Percentiles rank a stretch among this genome's conserved stretches.
These are phyloP conservation scores for Eucalyptus albens DNA, from an alignment of 345 rosid genomes.

Conservation along the genomic window DNA sequence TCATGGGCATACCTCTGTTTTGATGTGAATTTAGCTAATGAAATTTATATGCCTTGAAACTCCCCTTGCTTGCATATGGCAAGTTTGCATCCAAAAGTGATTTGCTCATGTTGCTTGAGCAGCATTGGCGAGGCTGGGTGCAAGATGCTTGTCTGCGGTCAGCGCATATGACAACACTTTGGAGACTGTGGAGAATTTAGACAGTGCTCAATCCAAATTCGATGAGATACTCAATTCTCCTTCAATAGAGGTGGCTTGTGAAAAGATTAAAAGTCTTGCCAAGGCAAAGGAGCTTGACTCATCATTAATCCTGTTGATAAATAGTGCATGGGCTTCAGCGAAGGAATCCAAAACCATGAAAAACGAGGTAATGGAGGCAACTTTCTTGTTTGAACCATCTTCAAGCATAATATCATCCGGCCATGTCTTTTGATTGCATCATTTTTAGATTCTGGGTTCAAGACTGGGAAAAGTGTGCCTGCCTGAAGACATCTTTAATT, in stretches of 20 bases:
- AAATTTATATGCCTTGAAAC: not conserved
- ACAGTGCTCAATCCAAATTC: constrained; percentile 78
- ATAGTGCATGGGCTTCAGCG: constrained; percentile 84
- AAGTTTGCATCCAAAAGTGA: not conserved
- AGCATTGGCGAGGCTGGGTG: constrained; percentile 70
- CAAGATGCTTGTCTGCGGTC: constrained; percentile 84
- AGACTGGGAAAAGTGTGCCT: not conserved
- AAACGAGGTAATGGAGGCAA: constrained; percentile 37
- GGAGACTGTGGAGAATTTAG: constrained; percentile 60
- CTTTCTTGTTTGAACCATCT: not conserved
- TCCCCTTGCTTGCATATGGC: not conserved
- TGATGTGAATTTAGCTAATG: not conserved
- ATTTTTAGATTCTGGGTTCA: not conserved
- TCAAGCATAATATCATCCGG: not conserved
- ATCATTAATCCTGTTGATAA: constrained; percentile 70
- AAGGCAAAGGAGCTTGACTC: constrained; percentile 89
- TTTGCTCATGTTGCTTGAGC: constrained; percentile 4
- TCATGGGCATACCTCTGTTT: not conserved
- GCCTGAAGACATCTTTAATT: not conserved
- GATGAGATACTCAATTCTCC: constrained; percentile 77
- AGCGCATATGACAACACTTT: constrained; percentile 72
- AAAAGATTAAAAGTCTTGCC: constrained; percentile 75
- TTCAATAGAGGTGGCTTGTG: constrained; percentile 70
- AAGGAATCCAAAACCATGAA: constrained; percentile 72
- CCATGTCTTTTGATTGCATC: not conserved